A percentile compares a stretch with the other conserved stretches of the same genome.
Conservation (phyloP, 495 filamentous ascomycete species). For the Aspergillus asperescens region DNA sequence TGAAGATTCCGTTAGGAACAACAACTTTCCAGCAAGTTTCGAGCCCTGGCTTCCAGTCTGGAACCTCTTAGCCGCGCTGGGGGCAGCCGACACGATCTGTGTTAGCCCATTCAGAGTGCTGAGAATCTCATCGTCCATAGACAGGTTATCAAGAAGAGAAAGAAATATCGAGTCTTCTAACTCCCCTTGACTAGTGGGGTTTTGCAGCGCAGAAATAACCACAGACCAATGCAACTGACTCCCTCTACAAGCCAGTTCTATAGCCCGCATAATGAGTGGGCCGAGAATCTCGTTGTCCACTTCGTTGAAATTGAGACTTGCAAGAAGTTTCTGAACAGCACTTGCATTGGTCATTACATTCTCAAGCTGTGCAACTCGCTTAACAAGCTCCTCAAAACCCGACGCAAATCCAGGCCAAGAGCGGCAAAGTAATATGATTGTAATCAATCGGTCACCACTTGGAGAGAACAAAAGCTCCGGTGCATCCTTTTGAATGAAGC, state of each 20-base stretch:
- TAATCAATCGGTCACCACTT: slow-evolving; percentile 44
- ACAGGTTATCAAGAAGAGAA: slow-evolving; percentile 34
- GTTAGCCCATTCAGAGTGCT: slow-evolving; percentile 38
- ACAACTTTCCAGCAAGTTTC: slow-evolving; percentile 49
- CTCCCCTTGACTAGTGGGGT: slow-evolving; percentile 36
- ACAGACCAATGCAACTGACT: slow-evolving; percentile 40
- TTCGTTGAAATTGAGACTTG: slow-evolving; percentile 37
- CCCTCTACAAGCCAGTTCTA: slow-evolving; percentile 36
- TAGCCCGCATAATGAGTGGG: slow-evolving; percentile 33
- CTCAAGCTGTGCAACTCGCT: slow-evolving; percentile 35
- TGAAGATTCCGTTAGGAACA: slow-evolving; percentile 53
- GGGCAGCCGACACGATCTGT: slow-evolving; percentile 34
- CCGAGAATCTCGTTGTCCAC: slow-evolving; percentile 30
- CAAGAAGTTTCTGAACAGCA: slow-evolving; percentile 39
- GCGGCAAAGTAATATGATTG: slow-evolving; percentile 36
- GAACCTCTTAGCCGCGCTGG: slow-evolving; percentile 34
- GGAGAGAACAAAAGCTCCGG: slow-evolving; percentile 51
- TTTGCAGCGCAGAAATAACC: slow-evolving; percentile 42
- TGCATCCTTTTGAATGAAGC: slow-evolving; percentile 44
- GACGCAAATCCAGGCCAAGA: slow-evolving; percentile 38
- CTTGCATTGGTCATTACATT: slow-evolving; percentile 35
- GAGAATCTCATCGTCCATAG: slow-evolving; percentile 27
- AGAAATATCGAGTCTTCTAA: slow-evolving; percentile 42
- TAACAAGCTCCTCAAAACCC: slow-evolving; percentile 37
- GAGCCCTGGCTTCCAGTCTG: slow-evolving; percentile 44